Evolutionary conservation across 257 asterid species (phyloP).

Genomic region (Ophiorrhiza pumila): DNA sequence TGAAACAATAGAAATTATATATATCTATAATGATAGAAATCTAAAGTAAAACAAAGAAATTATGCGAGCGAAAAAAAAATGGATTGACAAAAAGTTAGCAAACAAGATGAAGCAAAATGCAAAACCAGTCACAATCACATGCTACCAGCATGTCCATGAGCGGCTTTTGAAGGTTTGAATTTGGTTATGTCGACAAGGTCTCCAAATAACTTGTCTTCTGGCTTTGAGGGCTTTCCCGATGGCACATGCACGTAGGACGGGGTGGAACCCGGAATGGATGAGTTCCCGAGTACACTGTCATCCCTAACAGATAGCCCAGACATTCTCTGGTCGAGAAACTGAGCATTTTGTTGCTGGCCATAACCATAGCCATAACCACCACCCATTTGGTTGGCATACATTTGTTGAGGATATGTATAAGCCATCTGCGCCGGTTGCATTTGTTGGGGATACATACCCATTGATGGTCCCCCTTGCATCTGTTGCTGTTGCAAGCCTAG

Average conservation of each 20-base stretch:
- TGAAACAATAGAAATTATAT: conserved; percentile 21
- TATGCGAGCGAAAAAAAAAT: conserved; percentile 1
- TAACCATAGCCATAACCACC: conserved; percentile 62
- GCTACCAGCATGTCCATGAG: conserved; percentile 47
- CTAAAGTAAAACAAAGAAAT: conserved; percentile 13
- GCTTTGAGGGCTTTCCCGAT: conserved; percentile 63
- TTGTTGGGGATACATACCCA: conserved; percentile 69
- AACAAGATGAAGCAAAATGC: conserved; percentile 5
- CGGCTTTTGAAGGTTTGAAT: conserved; percentile 45
- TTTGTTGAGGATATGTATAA: conserved; percentile 68
- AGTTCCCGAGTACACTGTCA: conserved; percentile 37
- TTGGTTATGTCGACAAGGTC: conserved; percentile 71
- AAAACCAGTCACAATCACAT: conserved; percentile 32
- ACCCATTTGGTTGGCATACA: conserved; percentile 66
- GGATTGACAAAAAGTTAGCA: conserved; percentile 7
- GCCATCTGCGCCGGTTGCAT: conserved; percentile 72
- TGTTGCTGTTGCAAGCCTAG: conserved; percentile 38
- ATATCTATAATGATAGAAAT: conserved; percentile 16
- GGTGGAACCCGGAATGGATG: conserved; percentile 31
- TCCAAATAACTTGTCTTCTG: conserved; percentile 77
- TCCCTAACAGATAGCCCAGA: conserved; percentile 74
- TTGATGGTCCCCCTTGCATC: conserved; percentile 25
- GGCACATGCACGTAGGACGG: conserved; percentile 48
- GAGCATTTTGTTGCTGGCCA: conserved; percentile 62
- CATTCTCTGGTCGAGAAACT: conserved; percentile 61